Conservation (phyloP, 2,329 filamentous ascomycete species). For the Aspergillus oerlinghausenensis region DNA sequence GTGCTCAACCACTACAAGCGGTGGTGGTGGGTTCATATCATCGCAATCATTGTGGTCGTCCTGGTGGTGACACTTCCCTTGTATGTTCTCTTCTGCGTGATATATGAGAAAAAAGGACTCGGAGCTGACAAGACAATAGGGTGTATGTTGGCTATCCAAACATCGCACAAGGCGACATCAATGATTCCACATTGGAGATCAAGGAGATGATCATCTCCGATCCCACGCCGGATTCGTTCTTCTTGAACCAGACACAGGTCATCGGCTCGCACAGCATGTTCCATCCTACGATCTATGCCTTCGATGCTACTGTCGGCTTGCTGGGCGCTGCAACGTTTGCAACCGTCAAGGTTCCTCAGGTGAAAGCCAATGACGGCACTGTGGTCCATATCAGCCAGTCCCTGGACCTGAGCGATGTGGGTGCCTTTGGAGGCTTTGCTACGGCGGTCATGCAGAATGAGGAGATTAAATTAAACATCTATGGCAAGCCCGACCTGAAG, state of each 20-base stretch:
- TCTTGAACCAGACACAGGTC: constrained; percentile 45
- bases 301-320: constrained; percentile 50
- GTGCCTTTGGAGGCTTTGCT: constrained; percentile 48
- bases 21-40: constrained; percentile 53
- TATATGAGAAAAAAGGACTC: not conserved
- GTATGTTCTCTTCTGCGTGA: constrained; percentile 37
- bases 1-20: constrained; percentile 34
- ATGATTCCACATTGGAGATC: constrained; percentile 49
- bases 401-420: constrained; percentile 39
- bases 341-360: constrained; percentile 42
- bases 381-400: constrained; percentile 42
- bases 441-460: constrained; percentile 47
- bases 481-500: constrained; percentile 50
- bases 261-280: constrained; percentile 47
- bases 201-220: constrained; percentile 48
- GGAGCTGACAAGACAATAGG: constrained; percentile 25
- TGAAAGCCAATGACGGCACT: constrained; percentile 42
- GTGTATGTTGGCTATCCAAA: constrained; percentile 57
- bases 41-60: constrained; percentile 47
- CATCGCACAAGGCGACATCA: constrained; percentile 53
- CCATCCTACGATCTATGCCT: constrained; percentile 52
- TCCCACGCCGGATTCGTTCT: constrained; percentile 46
- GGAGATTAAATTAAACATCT: constrained; percentile 46
- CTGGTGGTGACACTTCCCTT: constrained; percentile 54
- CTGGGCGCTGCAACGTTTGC: constrained; percentile 40